A percentile compares a stretch with the other conserved stretches of the same genome.
Conservation (phyloP, 169 alveolate species). For the Nephromyces sp. region DNA sequence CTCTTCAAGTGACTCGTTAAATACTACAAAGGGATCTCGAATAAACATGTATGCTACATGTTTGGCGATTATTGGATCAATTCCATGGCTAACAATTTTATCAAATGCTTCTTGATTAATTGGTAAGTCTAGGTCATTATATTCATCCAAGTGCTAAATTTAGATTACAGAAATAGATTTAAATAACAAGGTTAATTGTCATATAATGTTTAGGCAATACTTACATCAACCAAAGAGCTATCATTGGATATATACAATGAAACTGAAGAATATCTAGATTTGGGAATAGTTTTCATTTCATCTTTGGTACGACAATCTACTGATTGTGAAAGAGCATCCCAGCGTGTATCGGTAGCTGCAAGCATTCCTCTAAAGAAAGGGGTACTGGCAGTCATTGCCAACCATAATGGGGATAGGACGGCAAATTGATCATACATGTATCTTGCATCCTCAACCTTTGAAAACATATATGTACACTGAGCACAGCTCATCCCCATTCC, state of each 20-base stretch:
- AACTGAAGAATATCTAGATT: conserved; percentile 78
- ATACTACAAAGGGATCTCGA: conserved; percentile 87
- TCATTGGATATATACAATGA: conserved; percentile 77
- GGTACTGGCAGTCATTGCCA: conserved; percentile 84
- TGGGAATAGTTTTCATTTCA: conserved; percentile 64
- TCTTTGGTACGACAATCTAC: conserved; percentile 86
- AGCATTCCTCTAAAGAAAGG: conserved; percentile 82
- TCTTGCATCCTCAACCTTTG: conserved; percentile 48
- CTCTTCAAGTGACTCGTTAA: conserved; percentile 18
- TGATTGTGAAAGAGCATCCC: conserved; percentile 76
- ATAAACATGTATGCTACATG: conserved; percentile 77
- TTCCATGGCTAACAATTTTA: conserved; percentile 47
- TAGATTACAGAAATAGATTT: background rate
- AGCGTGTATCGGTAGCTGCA: conserved; percentile 79
- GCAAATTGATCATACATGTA: conserved; percentile 82
- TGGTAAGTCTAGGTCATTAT: conserved; percentile 73
- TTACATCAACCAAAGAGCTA: conserved; percentile 23
- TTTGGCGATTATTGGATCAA: conserved; percentile 73
- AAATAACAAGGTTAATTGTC: background rate
- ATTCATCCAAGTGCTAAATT: conserved; percentile 32
- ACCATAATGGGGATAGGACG: conserved; percentile 80
- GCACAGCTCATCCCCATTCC: conserved; percentile 92
- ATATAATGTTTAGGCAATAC: background rate
- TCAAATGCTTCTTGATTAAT: conserved; percentile 57
- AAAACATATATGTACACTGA: conserved; percentile 62